These are phyloP conservation scores for Solanum peruvianum DNA, from an alignment of 257 asterid genomes.

Conservation along the genomic window DNA sequence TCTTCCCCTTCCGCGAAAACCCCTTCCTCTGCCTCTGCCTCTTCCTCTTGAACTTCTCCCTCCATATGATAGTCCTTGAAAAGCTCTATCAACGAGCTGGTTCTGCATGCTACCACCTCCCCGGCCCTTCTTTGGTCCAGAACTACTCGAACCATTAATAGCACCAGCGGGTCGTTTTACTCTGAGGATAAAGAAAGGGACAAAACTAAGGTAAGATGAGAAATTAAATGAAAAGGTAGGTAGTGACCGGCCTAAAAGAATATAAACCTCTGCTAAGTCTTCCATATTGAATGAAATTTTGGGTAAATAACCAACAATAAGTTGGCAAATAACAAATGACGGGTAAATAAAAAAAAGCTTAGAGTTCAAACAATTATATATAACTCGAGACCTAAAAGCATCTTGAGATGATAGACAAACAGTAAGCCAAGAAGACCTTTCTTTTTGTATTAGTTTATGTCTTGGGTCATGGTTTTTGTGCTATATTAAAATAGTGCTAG, in stretches of 20 bases:
- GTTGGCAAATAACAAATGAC: background rate
- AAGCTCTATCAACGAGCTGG: constrained; percentile 24
- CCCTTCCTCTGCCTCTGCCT: constrained; percentile 44
- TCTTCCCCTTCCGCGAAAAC: constrained; percentile 35
- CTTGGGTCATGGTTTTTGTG: background rate
- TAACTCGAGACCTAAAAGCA: background rate
- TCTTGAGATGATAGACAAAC: background rate
- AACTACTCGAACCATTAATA: constrained; percentile 28
- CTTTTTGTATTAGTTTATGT: background rate
- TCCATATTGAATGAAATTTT: background rate
- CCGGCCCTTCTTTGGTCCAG: constrained; percentile 46
- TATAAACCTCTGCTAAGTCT: background rate
- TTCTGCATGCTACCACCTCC: constrained; percentile 38
- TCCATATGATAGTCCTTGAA: constrained; percentile 29
- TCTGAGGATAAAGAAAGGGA: constrained; percentile 19
- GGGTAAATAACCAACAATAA: background rate
- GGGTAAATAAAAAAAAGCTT: background rate
- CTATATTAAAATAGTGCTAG: background rate
- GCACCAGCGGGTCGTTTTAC: constrained; percentile 48
- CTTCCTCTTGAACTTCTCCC: constrained; percentile 45
- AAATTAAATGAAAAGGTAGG: background rate
- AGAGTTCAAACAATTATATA: background rate
- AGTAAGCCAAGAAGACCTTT: background rate
- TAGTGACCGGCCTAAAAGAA: background rate
- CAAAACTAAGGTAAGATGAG: background rate